These are phyloP conservation scores for Yamadazyma siamensis DNA, from an alignment of 1,139 yeast species.

Conservation along the genomic window DNA sequence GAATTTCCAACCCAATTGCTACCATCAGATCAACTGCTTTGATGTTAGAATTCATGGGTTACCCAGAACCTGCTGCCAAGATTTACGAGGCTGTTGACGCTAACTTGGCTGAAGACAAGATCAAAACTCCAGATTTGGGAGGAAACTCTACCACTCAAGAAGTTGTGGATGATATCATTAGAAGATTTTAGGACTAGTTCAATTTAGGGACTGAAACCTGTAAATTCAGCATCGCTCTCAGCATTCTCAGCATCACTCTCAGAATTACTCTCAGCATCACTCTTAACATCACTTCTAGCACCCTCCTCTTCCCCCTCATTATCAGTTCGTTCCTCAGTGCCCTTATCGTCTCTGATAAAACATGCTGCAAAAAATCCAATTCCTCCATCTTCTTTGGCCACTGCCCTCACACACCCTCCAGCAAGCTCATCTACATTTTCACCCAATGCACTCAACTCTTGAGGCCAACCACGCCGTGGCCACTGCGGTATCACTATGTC, in stretches of 20 bases:
- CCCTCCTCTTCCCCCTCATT: slow-evolving; percentile 7
- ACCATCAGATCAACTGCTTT: slow-evolving; percentile 96
- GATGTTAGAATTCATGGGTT: slow-evolving; percentile 96
- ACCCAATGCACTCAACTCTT: slow-evolving; percentile 57
- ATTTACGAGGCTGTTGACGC: slow-evolving; percentile 95
- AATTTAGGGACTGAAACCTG: slow-evolving; percentile 12
- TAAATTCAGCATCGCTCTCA: too few relatives aligned
- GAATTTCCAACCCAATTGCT: slow-evolving; percentile 94
- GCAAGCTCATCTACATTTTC: slow-evolving; percentile 52
- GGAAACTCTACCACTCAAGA: slow-evolving; percentile 84
- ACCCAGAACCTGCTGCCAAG: slow-evolving; percentile 83
- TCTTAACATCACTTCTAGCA: too few relatives aligned
- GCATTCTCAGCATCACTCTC: too few relatives aligned
- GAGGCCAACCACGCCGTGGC: slow-evolving; percentile 77
- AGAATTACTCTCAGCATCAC: too few relatives aligned
- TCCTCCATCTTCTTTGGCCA: slow-evolving; percentile 90
- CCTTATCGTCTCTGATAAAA: slow-evolving; percentile 40
- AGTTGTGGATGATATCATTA: slow-evolving; percentile 77
- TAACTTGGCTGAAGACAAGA: slow-evolving; percentile 72
- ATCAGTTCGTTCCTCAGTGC: slow-evolving; percentile 3
- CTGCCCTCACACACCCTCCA: slow-evolving; percentile 80
- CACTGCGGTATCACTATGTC: slow-evolving; percentile 72
- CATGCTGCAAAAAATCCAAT: slow-evolving; percentile 96
- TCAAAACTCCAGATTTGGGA: slow-evolving; percentile 94
- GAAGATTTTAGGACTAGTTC: slow-evolving; percentile 21